phyloP scores from a whole-genome alignment of 2,329 filamentous ascomycete genomes.

The Hypoxylon sp. region DNA sequence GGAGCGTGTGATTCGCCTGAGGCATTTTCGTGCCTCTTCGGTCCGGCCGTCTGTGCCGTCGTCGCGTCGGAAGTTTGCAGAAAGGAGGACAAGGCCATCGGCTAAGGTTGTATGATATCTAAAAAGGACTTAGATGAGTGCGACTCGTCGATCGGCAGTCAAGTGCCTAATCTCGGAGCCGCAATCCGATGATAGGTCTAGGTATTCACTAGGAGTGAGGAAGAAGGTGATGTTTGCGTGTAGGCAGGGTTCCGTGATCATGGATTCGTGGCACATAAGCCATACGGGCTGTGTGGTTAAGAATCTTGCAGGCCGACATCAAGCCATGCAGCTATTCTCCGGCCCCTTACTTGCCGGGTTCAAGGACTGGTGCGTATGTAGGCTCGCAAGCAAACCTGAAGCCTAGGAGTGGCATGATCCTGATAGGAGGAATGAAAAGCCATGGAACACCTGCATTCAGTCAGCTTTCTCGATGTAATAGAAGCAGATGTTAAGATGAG shows the following conservation, averaged over 20 bases:
- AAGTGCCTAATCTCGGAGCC: conserved; percentile 20
- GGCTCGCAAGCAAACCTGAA: neutral
- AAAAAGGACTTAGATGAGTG: conserved; percentile 7
- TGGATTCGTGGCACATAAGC: neutral
- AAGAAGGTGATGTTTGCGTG: neutral
- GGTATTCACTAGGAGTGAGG: neutral
- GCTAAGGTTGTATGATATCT: conserved; percentile 7
- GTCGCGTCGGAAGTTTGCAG: conserved; percentile 22
- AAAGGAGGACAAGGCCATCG: conserved; percentile 8
- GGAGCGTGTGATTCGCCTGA: conserved; percentile 8
- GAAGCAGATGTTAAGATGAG: too few relatives aligned
- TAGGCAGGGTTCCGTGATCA: conserved; percentile 5
- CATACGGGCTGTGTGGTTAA: neutral
- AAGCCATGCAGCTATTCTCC: neutral
- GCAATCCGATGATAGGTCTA: conserved; percentile 8
- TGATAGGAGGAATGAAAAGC: neutral
- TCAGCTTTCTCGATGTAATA: too few relatives aligned
- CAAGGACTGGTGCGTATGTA: conserved; percentile 6
- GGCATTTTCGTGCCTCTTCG: conserved; percentile 14
- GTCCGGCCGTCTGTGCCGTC: neutral
- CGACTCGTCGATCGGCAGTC: conserved; percentile 3
- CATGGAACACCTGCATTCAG: neutral
- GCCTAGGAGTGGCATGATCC: too few relatives aligned
- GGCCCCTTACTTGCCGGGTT: conserved; percentile 11
- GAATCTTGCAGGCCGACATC: neutral